Percentiles rank a stretch among this genome's conserved stretches.
phyloP scores from a whole-genome alignment of 139 green algal species.

The Eudorina sp. region DNA sequence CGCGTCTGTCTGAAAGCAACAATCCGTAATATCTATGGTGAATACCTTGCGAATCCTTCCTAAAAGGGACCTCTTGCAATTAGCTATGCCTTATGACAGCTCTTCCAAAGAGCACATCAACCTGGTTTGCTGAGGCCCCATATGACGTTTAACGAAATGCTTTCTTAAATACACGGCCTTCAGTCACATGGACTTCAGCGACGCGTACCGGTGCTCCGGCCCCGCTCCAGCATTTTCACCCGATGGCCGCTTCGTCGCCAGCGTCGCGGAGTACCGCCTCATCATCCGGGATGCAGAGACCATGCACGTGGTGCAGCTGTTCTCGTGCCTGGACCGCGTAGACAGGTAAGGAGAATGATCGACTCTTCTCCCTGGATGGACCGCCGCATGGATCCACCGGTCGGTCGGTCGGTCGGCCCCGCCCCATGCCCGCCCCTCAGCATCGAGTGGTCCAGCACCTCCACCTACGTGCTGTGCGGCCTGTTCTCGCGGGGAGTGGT shows the following conservation, averaged over 20 bases:
- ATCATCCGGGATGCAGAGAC: constrained; percentile 81
- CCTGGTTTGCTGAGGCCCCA: no score
- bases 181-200: constrained; percentile 89
- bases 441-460: constrained; percentile 86
- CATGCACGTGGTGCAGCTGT: constrained; percentile 81
- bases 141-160: no score
- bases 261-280: constrained; percentile 82
- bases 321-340: constrained; percentile 89
- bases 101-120: no score
- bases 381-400: not conserved
- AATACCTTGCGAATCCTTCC: no score
- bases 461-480: constrained; percentile 82
- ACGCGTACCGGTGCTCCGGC: constrained; percentile 73
- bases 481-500: constrained; percentile 76
- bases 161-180: no score
- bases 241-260: constrained; percentile 78
- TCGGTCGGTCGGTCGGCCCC: not conserved
- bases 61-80: no score
- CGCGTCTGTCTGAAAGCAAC: no score
- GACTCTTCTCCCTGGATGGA: not conserved
- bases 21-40: no score
- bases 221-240: constrained; percentile 77
- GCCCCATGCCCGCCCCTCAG: not conserved
- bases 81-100: no score
- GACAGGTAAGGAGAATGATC: constrained; percentile 35